Percentiles rank a stretch among this genome's conserved stretches.
Conservation (phyloP, 805 yeast species). For the Yarrowia porcina region DNA sequence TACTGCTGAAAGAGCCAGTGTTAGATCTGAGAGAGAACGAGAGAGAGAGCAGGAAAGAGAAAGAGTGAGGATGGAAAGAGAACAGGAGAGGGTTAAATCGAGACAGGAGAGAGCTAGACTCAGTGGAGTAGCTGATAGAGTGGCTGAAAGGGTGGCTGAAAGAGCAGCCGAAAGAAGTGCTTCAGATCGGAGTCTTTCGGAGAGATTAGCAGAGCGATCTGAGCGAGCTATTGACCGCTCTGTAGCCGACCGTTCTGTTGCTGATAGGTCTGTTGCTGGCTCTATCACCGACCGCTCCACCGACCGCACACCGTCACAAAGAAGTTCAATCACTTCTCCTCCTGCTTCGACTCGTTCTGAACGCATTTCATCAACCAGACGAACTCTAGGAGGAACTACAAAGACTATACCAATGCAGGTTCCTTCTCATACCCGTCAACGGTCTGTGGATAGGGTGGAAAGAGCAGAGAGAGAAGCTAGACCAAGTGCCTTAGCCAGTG, state of each 20-base stretch:
- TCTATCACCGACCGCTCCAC: too few relatives aligned
- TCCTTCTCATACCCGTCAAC: neutral
- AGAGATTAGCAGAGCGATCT: too few relatives aligned
- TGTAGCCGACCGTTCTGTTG: too few relatives aligned
- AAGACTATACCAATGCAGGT: neutral
- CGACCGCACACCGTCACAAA: too few relatives aligned
- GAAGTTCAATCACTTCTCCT: too few relatives aligned
- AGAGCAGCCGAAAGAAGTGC: neutral
- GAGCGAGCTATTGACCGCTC: too few relatives aligned
- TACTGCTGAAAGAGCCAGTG: constrained; percentile 1
- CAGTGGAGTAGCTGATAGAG: neutral
- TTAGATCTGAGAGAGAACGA: neutral
- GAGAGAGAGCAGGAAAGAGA: constrained; percentile 18
- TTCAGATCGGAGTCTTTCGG: neutral
- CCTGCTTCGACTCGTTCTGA: neutral
- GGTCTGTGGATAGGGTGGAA: constrained; percentile 1
- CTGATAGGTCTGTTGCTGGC: too few relatives aligned
- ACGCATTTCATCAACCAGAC: neutral
- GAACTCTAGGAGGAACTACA: neutral
- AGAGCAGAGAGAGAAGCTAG: neutral
- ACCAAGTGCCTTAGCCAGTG: neutral
- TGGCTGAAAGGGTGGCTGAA: neutral
- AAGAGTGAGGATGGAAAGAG: neutral
- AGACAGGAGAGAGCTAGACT: neutral
- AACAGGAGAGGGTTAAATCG: neutral